Base-by-base conservation (phyloP, 2,329 filamentous ascomycete genomes). In the Trichoderma brevicompactum region DNA sequence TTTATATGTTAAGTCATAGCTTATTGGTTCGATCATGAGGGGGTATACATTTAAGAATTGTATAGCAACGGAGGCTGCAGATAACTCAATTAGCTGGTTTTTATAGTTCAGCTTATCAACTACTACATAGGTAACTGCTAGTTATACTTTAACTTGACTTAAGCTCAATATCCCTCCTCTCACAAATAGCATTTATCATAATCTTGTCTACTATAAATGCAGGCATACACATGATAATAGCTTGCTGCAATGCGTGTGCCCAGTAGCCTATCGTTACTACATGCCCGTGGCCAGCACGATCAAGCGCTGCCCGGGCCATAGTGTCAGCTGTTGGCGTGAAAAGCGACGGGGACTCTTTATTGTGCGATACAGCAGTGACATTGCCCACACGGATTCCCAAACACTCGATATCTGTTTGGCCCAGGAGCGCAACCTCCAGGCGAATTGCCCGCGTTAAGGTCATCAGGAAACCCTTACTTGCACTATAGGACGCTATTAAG, bases 391-490 rank as follows among this genome's bases (percentile, higher is more conserved):
- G 65, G 40, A 69, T n/a, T 8, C 67, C 67, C 9, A 69, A 23
- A 23, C 64, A 48, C 40, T 69, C 68, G 15, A 69, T 52, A 5
- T 49, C 48, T 34, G 58, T 2, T 34, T 43, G n/a, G 8, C 67
- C 67, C 13, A 62, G 34, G 10, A 76, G 65, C 12, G 68, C 69
- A 73, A 82, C 74, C 70, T 86, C 84, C 5, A 77, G 74, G 1
- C 70, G 67, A 10, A 86, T 71, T 2, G 76, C 72, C 8, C 71
- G 69, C 1, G 78, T 79, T 65, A 81, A 79, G 0, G 75, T 72
- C 53, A 77, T 75, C 46, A 80, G 75, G 69, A 80, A 85, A 3
- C 75, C 78, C 72, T 86, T 86, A 28, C 77, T 74, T 0, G 74
- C 76, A 9, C 76, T 74, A 72, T 86, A 86, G 2, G 79, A 69